Evolutionary conservation across 169 alveolate genomes (phyloP), one percentile per base, ranked within the genome.

Genomic region (Plasmodium billcollinsi): DNA sequence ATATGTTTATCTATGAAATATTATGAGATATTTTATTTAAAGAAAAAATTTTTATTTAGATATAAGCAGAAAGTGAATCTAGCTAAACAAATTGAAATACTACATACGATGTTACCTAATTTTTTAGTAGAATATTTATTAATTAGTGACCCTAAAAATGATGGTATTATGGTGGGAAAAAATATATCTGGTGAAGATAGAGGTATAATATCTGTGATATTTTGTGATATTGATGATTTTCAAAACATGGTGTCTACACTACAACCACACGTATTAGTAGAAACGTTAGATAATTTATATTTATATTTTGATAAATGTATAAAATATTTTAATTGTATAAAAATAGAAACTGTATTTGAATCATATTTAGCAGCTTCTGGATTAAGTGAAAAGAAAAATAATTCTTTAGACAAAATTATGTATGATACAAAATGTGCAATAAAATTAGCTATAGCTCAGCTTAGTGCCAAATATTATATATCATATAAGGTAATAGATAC

Each of bases 201-300:
- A 80, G 99, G 97, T 43, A 96, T 95, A 29, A 99, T 98, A 50
- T 95, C 99, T 0, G 98, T 99, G 39, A 90, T 97, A 33, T 99
- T 99, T 91, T 97, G 99, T 93, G 99, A 99, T 93, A 98, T 99
- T 26, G 96, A 95, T 88, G 98, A 98, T 75, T 98, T 99, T 95
- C 99, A 98, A 92, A 94, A 95, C 20, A 96, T 98, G 76, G 98
- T 98, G 78, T 97, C 98, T 14, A 93, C 96, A 65, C 93, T 97
- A 71, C 95, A 95, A 59, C 99, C 99, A 45, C 96, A 94, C 65
- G 98, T 96, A 29, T 96, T 98, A 18, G 98, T 98, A 24, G 97
- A 96, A 45, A 94, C 98, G 29, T 86, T 99, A 63, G 99, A 98
- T 92, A 93, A 97, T 24, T 93, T 99, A 58, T 99, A 97, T 88